phyloP scores from a whole-genome alignment of 208 protist genomes.

The Angomonas deanei region DNA sequence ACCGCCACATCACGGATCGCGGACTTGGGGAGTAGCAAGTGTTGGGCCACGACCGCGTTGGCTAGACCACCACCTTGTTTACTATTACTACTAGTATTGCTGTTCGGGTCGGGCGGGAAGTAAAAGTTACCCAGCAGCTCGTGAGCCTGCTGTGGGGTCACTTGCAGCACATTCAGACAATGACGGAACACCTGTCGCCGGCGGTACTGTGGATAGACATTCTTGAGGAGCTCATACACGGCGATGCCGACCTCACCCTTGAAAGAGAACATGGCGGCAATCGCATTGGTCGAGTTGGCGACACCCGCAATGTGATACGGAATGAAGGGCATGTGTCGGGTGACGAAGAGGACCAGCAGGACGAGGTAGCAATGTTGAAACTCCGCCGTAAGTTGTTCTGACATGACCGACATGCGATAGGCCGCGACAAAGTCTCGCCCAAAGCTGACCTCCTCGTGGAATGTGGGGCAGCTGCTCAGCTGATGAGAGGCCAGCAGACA shows the following conservation, averaged over 20 bases:
- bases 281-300: slow-evolving; percentile 72
- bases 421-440: slow-evolving; percentile 82
- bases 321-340: slow-evolving; percentile 51
- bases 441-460: slow-evolving; percentile 78
- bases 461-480: slow-evolving; percentile 62
- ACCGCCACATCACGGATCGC: slow-evolving; percentile 70
- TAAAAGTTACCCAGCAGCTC: slow-evolving; percentile 46
- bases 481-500: slow-evolving; percentile 69
- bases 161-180: slow-evolving; percentile 57
- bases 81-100: slow-evolving; percentile 16
- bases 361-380: slow-evolving; percentile 78
- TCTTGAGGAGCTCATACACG: slow-evolving; percentile 44
- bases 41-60: slow-evolving; percentile 44
- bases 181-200: slow-evolving; percentile 73
- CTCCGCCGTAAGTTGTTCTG: slow-evolving; percentile 64
- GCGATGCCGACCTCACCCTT: slow-evolving; percentile 73
- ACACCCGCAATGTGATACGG: slow-evolving; percentile 85
- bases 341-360: slow-evolving; percentile 65
- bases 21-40: slow-evolving; percentile 65
- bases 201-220: slow-evolving; percentile 71
- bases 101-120: slow-evolving; percentile 47
- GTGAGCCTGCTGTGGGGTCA: slow-evolving; percentile 53
- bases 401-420: slow-evolving; percentile 88
- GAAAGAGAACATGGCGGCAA: slow-evolving; percentile 84
- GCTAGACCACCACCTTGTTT: not conserved